Conservation (phyloP, 805 yeast genomes). For the Barnettozyma botsteinii region DNA sequence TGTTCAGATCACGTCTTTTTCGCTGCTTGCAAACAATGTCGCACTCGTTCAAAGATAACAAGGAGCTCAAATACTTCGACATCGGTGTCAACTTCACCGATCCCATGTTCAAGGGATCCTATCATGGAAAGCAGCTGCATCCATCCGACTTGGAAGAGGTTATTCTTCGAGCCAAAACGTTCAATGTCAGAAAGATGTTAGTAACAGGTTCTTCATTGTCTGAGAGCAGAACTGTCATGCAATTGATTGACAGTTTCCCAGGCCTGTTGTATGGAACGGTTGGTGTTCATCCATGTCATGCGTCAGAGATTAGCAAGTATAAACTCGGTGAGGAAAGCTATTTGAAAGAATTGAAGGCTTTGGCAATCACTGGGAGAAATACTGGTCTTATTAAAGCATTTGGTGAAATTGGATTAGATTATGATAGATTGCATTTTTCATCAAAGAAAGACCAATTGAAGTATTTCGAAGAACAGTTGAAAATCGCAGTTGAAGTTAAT, state of each 20-base stretch:
- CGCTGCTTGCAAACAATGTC: background rate
- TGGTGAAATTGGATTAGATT: constrained; percentile 95
- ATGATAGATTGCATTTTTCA: constrained; percentile 80
- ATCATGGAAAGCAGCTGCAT: constrained; percentile 67
- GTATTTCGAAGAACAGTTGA: constrained; percentile 71
- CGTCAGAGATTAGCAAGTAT: constrained; percentile 40
- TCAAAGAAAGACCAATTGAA: constrained; percentile 57
- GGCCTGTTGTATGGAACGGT: constrained; percentile 56
- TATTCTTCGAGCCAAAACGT: constrained; percentile 55
- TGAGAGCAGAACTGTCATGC: constrained; percentile 61
- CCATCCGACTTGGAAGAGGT: constrained; percentile 59
- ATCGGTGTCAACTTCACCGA: constrained; percentile 81
- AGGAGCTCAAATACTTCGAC: constrained; percentile 28
- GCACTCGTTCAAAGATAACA: constrained; percentile 1
- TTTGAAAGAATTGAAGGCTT: constrained; percentile 40
- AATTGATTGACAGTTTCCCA: constrained; percentile 37
- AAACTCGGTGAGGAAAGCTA: constrained; percentile 32
- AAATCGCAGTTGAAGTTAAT: constrained; percentile 49
- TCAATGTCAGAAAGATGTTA: constrained; percentile 63
- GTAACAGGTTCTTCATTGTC: constrained; percentile 76
- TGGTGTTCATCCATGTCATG: constrained; percentile 95
- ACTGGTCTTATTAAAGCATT: constrained; percentile 65
- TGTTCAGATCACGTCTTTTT: too few relatives aligned
- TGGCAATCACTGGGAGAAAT: constrained; percentile 44
- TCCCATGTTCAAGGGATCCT: constrained; percentile 77